These are phyloP conservation scores for Amanita fuliginea DNA, from an alignment of 768 basidiomycete species.

Conservation along the genomic window DNA sequence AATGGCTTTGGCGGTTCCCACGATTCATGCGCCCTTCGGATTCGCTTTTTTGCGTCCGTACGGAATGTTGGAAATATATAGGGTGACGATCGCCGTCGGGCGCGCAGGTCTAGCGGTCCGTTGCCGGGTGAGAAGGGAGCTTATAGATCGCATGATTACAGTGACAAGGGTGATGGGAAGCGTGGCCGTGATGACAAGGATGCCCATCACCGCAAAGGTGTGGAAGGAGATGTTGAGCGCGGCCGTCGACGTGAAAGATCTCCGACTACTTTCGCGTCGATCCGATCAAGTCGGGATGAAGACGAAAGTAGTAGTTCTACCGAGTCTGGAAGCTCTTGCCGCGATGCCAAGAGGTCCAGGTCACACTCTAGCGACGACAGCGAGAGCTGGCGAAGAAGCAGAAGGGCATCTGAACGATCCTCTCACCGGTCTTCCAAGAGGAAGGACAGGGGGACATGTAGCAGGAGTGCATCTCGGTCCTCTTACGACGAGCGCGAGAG, in stretches of 20 bases:
- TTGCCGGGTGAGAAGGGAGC: neutral
- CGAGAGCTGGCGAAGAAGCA: neutral
- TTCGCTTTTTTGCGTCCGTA: too few species aligned
- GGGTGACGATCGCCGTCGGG: neutral
- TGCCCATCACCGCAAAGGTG: neutral
- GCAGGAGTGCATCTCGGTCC: slow-evolving; percentile 2
- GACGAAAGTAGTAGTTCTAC: neutral
- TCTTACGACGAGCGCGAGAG: slow-evolving; percentile 17
- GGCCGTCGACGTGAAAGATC: slow-evolving; percentile 3
- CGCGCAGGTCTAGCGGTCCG: neutral
- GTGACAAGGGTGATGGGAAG: neutral
- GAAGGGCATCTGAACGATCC: neutral
- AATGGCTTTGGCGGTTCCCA: neutral
- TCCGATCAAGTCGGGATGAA: neutral
- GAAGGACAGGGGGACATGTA: slow-evolving; percentile 13
- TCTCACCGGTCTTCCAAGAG: slow-evolving; percentile 4
- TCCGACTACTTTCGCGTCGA: neutral
- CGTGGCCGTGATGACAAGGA: neutral
- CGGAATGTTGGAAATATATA: neutral
- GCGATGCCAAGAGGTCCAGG: neutral
- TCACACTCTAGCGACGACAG: slow-evolving; percentile 4
- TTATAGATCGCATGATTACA: neutral
- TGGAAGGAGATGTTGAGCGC: neutral
- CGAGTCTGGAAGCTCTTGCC: neutral
- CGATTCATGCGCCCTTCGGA: neutral